Evolutionary conservation across 2,329 filamentous ascomycete genomes (phyloP), one percentile per base, ranked within the genome.

Genomic region (Botryotinia convoluta): DNA sequence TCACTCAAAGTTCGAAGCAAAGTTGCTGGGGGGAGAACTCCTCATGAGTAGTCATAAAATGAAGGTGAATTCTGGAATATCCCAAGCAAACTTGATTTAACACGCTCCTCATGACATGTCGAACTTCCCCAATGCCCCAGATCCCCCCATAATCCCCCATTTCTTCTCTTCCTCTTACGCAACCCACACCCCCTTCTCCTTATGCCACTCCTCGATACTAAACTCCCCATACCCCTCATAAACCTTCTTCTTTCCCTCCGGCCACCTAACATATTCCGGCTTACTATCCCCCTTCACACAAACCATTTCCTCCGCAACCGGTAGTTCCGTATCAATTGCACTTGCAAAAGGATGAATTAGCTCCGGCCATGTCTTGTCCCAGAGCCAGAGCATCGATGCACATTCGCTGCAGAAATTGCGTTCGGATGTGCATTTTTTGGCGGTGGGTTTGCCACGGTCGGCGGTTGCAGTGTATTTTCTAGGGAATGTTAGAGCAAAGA

Each of bases 291-390:
- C 81, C 80, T 82, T 81, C 42, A 85, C 79, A 76, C 84, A 86
- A 45, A 85, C 82, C 84, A 86, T 85, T 77, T 85, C 83, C 37
- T 84, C 82, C 1, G 84, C 83, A 48, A 79, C 79, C 0, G 83
- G 83, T 72, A 86, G 73, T 44, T 84, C 82, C 7, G 83, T 84
- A 78, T 86, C 85, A 75, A 86, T 85, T 32, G 84, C 85, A 14
- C 84, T 83, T 7, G 84, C 84, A 79, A 86, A 86, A 1, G 84
- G 85, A 77, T 86, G 85, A 69, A 85, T 84, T 70, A 86, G 72
- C 74, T 86, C 84, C 0, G 84, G 84, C 84, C 84, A 86, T 26
- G 82, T 80, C 32, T 81, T 78, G 76, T 86, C 84, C 82, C 83
- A 85, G 6, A 86, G 75, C 84, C 84, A 85, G 9, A 85, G 78